These are phyloP conservation scores for Plasmodium falciparum DNA, from an alignment of 169 alveolate species.

Conservation along the genomic window DNA sequence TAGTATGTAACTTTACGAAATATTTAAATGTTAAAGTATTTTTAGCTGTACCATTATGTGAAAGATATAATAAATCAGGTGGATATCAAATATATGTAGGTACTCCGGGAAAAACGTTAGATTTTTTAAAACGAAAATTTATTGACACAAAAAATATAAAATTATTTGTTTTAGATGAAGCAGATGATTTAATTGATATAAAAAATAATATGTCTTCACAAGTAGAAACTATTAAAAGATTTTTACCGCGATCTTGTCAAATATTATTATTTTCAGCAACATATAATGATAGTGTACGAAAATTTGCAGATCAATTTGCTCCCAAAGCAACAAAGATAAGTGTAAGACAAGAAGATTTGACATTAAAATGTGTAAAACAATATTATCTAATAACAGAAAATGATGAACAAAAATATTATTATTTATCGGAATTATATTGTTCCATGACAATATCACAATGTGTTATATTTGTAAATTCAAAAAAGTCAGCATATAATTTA, in stretches of 20 bases:
- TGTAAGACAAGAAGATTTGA: conserved; percentile 96
- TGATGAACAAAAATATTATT: conserved; percentile 94
- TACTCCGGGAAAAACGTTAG: conserved; percentile 98
- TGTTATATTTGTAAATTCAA: conserved; percentile 97
- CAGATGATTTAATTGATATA: conserved; percentile 95
- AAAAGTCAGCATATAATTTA: conserved; percentile 93
- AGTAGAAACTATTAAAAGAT: conserved; percentile 88
- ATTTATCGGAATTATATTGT: conserved; percentile 94
- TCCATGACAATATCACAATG: conserved; percentile 97
- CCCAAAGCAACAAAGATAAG: conserved; percentile 87
- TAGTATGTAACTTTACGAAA: conserved; percentile 92
- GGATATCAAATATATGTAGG: conserved; percentile 95
- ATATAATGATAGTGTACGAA: conserved; percentile 91
- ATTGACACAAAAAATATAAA: conserved; percentile 83
- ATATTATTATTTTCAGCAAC: conserved; percentile 94
- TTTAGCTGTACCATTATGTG: conserved; percentile 92
- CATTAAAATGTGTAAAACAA: conserved; percentile 96
- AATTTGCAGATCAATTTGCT: conserved; percentile 91
- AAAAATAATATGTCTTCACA: conserved; percentile 92
- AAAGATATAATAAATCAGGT: conserved; percentile 81
- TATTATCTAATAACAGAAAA: conserved; percentile 91
- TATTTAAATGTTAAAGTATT: conserved; percentile 89
- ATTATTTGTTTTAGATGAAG: conserved; percentile 96
- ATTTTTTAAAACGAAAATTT: conserved; percentile 92
- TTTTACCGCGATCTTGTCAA: conserved; percentile 88